Conservation (phyloP, 208 protist species). For the Tritrichomonas musculus region DNA sequence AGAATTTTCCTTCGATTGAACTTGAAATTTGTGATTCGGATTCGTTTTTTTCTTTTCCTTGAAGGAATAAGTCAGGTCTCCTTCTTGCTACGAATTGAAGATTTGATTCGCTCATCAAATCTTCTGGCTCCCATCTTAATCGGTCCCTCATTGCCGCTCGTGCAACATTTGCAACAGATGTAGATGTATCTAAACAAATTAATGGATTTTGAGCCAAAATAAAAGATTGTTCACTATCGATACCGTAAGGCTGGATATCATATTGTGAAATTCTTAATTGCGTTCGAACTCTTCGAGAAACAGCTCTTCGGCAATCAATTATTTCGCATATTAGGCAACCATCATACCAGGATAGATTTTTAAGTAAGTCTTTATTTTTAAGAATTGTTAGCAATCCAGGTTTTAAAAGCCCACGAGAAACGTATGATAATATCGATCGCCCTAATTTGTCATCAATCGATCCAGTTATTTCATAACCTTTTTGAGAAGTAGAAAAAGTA, state of each 20-base stretch:
- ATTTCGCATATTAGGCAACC: neutral
- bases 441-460: neutral
- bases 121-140: neutral
- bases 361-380: neutral
- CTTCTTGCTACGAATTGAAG: too few relatives aligned
- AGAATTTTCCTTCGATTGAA: too few relatives aligned
- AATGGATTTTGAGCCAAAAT: neutral
- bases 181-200: neutral
- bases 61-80: too few relatives aligned
- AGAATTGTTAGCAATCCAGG: neutral
- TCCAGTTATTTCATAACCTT: neutral
- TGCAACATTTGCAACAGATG: neutral
- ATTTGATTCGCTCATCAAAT: too few relatives aligned
- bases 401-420: neutral
- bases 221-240: neutral
- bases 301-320: neutral
- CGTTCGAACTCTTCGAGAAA: neutral
- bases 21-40: too few relatives aligned
- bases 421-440: neutral
- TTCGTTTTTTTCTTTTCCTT: too few relatives aligned
- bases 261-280: neutral
- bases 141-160: neutral
- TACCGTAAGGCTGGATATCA: neutral
- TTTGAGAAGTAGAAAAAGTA: neutral
- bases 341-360: neutral